Conservation (phyloP, 495 filamentous ascomycete species). For the Corynascus novoguineensis region DNA sequence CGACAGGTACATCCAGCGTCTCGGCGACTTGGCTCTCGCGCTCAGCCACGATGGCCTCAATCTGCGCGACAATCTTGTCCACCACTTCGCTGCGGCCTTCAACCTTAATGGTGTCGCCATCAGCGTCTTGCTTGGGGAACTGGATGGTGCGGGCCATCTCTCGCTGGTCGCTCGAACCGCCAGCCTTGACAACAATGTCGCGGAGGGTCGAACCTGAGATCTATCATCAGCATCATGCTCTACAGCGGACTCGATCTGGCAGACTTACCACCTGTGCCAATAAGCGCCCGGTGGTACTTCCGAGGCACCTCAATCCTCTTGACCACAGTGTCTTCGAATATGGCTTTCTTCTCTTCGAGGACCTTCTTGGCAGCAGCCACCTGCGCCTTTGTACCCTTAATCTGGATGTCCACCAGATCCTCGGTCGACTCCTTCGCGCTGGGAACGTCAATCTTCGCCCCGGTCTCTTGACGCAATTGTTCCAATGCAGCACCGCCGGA, state of each 20-base stretch:
- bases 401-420: slow-evolving; percentile 69
- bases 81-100: slow-evolving; percentile 79
- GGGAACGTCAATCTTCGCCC: slow-evolving; percentile 86
- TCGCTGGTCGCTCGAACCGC: slow-evolving; percentile 77
- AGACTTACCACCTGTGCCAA: slow-evolving; percentile 76
- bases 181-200: slow-evolving; percentile 78
- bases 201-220: slow-evolving; percentile 57
- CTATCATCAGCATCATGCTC: neutral
- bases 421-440: slow-evolving; percentile 55
- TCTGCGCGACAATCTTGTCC: slow-evolving; percentile 78
- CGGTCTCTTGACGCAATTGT: slow-evolving; percentile 72
- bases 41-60: slow-evolving; percentile 71
- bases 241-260: neutral
- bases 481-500: slow-evolving; percentile 87
- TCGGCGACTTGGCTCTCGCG: slow-evolving; percentile 72
- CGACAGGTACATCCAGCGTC: slow-evolving; percentile 69
- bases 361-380: slow-evolving; percentile 86
- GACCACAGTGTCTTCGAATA: slow-evolving; percentile 80
- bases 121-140: slow-evolving; percentile 75
- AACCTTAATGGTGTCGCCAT: slow-evolving; percentile 78
- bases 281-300: slow-evolving; percentile 84
- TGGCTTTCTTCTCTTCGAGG: slow-evolving; percentile 71
- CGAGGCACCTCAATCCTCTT: slow-evolving; percentile 79
- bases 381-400: slow-evolving; percentile 85
- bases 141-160: slow-evolving; percentile 79